A percentile compares a stretch with the other conserved stretches of the same genome.
Evolutionary conservation across 495 filamentous ascomycete species (phyloP).

Genomic region (Neurospora terricola): DNA sequence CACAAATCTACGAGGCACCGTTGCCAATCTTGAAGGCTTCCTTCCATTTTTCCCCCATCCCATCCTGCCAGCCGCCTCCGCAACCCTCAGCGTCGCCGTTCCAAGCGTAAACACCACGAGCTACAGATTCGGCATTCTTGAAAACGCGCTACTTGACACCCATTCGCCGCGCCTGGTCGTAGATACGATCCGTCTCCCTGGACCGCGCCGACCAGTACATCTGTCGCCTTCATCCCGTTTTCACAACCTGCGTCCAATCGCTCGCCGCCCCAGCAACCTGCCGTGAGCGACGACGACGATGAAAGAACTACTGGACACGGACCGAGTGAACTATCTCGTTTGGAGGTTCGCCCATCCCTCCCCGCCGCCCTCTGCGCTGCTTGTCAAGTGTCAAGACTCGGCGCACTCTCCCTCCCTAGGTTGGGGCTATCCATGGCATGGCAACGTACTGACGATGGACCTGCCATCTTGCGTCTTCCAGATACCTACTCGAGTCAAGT

Average conservation of each 20-base stretch:
- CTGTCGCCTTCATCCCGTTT: background rate
- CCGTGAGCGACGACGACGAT: constrained; percentile 27
- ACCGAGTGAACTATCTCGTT: constrained; percentile 97
- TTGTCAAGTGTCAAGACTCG: constrained; percentile 10
- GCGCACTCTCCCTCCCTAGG: background rate
- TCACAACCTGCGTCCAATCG: constrained; percentile 8
- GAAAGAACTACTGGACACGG: constrained; percentile 65
- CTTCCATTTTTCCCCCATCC: background rate
- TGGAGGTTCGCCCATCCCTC: constrained; percentile 65
- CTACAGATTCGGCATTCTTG: background rate
- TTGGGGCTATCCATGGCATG: background rate
- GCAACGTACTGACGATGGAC: background rate
- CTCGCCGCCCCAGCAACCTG: constrained; percentile 17
- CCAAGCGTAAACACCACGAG: background rate
- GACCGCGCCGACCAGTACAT: background rate
- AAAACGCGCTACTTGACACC: constrained; percentile 3
- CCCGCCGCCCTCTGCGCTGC: constrained; percentile 13
- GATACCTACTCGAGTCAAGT: constrained; percentile 88
- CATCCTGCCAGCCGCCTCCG: background rate
- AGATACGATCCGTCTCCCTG: background rate
- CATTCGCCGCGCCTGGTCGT: constrained; percentile 6
- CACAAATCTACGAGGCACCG: background rate
- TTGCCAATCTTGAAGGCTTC: background rate
- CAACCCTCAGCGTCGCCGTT: background rate
- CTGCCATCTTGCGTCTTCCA: constrained; percentile 22